phyloP scores from a whole-genome alignment of 805 yeast genomes.

The Starmerella powellii region DNA sequence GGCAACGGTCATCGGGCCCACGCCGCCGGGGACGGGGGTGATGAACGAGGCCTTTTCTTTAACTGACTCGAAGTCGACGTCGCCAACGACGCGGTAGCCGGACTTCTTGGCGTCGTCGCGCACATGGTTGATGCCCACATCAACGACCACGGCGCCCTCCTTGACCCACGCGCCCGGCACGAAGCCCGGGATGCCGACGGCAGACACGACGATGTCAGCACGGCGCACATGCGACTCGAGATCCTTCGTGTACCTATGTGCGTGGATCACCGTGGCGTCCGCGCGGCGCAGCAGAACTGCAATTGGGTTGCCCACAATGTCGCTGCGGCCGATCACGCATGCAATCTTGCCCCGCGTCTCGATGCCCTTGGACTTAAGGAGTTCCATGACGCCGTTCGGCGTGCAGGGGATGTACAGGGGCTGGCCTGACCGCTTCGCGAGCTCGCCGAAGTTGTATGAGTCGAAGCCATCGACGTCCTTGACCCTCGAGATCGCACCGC shows the following conservation, averaged over 20 bases:
- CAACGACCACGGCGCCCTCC: constrained; percentile 76
- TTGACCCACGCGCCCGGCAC: constrained; percentile 83
- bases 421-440: constrained; percentile 72
- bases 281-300: constrained; percentile 67
- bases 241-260: constrained; percentile 64
- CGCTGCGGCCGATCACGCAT: constrained; percentile 91
- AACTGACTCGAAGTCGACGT: constrained; percentile 61
- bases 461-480: constrained; percentile 97
- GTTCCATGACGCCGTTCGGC: constrained; percentile 80
- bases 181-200: constrained; percentile 75
- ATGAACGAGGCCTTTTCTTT: constrained; percentile 54
- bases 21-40: constrained; percentile 98
- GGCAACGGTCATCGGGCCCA: constrained; percentile 98
- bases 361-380: constrained; percentile 57
- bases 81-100: constrained; percentile 81
- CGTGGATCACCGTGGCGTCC: constrained; percentile 75
- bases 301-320: constrained; percentile 91
- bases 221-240: constrained; percentile 45
- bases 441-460: constrained; percentile 77
- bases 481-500: constrained; percentile 63
- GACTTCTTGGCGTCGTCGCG: constrained; percentile 62
- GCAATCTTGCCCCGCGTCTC: constrained; percentile 64
- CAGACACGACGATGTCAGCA: constrained; percentile 89
- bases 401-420: constrained; percentile 89
- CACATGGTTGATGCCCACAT: constrained; percentile 88